Evolutionary conservation across 805 yeast species (phyloP).

Genomic region (Starmerella geochares): DNA sequence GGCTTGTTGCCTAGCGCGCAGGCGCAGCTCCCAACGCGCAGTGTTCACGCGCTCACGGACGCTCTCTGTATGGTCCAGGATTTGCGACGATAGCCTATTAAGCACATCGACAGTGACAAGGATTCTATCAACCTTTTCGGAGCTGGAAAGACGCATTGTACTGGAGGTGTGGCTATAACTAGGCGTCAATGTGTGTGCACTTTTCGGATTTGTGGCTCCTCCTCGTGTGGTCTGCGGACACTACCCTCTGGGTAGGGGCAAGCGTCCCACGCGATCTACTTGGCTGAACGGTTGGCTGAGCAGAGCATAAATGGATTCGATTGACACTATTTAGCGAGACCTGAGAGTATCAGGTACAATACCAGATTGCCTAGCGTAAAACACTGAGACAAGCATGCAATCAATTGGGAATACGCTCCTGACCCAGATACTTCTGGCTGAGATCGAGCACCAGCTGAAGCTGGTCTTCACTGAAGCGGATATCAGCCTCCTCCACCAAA

Average conservation of each 20-base stretch:
- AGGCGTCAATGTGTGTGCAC: too few species aligned
- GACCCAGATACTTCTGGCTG: slow-evolving; percentile 36
- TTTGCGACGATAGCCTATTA: neutral
- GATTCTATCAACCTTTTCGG: neutral
- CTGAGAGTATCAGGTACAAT: neutral
- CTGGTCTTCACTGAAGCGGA: slow-evolving; percentile 61
- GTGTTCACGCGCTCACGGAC: neutral
- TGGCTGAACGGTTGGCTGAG: too few species aligned
- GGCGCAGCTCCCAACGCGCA: neutral
- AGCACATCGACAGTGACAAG: neutral
- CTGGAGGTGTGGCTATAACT: neutral
- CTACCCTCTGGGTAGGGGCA: slow-evolving; percentile 7
- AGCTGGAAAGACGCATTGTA: neutral
- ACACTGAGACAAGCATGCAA: too few species aligned
- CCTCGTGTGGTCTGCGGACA: too few species aligned
- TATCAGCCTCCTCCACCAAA: slow-evolving; percentile 85
- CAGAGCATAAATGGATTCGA: too few species aligned
- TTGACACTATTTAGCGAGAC: too few species aligned
- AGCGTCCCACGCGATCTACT: too few species aligned
- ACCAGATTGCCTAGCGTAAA: too few species aligned
- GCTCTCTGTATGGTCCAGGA: neutral
- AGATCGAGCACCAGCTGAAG: slow-evolving; percentile 50
- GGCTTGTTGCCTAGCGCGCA: neutral
- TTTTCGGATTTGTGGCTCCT: neutral
- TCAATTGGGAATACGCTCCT: slow-evolving; percentile 27